A percentile compares a stretch with the other conserved stretches of the same genome.
These are phyloP conservation scores for Mycena maculata DNA, from an alignment of 768 basidiomycete genomes.

Conservation along the genomic window DNA sequence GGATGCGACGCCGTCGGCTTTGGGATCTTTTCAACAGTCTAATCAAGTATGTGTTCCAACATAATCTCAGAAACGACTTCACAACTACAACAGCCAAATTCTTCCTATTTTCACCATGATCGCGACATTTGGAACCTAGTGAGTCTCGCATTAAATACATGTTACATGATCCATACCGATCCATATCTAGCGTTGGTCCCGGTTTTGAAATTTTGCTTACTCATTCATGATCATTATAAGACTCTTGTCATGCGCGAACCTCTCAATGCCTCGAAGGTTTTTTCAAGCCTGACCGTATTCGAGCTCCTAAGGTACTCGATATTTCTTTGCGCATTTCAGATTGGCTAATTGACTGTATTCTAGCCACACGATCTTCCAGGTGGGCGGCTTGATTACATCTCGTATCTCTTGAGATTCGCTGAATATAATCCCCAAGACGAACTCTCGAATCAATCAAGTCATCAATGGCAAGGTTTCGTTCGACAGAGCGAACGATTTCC, in stretches of 20 bases:
- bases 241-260: slow-evolving; percentile 14
- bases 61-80: too few relatives aligned
- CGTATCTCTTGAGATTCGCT: slow-evolving; percentile 15
- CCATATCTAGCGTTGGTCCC: slow-evolving; percentile 28
- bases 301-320: slow-evolving; percentile 54
- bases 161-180: slow-evolving; percentile 40
- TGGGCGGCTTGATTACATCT: too few relatives aligned
- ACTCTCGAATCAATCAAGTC: slow-evolving; percentile 20
- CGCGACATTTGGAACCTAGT: slow-evolving; percentile 57
- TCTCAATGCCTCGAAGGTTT: not conserved
- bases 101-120: slow-evolving; percentile 54
- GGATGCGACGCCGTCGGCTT: slow-evolving; percentile 53
- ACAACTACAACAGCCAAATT: slow-evolving; percentile 32
- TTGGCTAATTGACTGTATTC: not conserved
- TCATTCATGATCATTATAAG: not conserved
- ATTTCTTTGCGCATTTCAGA: slow-evolving; percentile 21
- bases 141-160: not conserved
- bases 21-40: slow-evolving; percentile 50
- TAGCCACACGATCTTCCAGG: slow-evolving; percentile 39
- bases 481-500: slow-evolving; percentile 62
- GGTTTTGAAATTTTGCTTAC: not conserved
- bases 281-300: slow-evolving; percentile 52
- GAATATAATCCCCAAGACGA: too few relatives aligned
- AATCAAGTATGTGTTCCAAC: not conserved
- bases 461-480: slow-evolving; percentile 64